Evolutionary conservation across 2,329 filamentous ascomycete genomes (phyloP), one percentile per base, ranked within the genome.

Genomic region (Drechslerella coelobrocha): DNA sequence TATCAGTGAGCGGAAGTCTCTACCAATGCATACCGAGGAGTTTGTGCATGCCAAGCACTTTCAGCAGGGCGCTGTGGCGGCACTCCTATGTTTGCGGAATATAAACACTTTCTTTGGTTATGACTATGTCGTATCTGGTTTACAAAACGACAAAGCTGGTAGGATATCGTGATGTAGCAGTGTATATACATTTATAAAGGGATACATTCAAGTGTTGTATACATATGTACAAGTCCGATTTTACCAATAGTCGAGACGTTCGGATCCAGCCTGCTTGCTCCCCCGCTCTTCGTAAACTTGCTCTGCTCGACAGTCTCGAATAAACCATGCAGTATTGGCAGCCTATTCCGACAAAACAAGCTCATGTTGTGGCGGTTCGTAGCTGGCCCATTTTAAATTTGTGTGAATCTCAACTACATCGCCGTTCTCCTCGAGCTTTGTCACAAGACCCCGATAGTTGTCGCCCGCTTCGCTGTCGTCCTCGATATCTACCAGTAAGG

Each of bases 371-470:
- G 66, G 66, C 12, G 59, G 47, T 45, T 71, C 66, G 26, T 71
- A 71, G 19, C 59, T 63, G 9, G 66, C 53, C 66, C 66, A 71
- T 29, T 59, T 53, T 3, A 71, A 26, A 12, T 71, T 71, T 23
- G 29, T 72, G 31, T 65, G 65, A 14, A 72, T 53, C 34, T 72
- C 68, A 34, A 34, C 31, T n/a, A 72, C 68, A 34, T 72, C 68
- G 2, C 39, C 55, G 21, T 56, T 61, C 23, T 72, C 68, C 26
- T 72, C 68, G 9, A 72, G 23, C 39, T 65, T 72, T 2, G 65
- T 61, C 19, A 72, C 50, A 19, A 71, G 61, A 17, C 23, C 61
- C 37, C 61, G 54, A 17, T 60, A 66, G 12, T 50, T 51, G 4
- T 65, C 61, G 2, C 61, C 68, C 9, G 29, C 52, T 27, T 65